Percentiles rank a stretch among this genome's conserved stretches.
Evolutionary conservation across 1,139 yeast species (phyloP).

Genomic region (Candida sanyaensis): DNA sequence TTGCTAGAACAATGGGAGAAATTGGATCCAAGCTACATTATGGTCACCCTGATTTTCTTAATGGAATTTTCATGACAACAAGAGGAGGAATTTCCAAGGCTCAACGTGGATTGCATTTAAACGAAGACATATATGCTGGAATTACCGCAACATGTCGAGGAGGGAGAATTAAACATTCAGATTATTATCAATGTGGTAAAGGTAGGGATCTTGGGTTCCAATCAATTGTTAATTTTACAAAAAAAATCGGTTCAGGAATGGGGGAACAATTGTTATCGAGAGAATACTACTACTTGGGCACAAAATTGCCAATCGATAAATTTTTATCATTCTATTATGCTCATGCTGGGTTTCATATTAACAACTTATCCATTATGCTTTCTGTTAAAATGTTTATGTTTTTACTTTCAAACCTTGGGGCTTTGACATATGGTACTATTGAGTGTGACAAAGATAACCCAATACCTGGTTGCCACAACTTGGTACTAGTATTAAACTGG

Average conservation of each 20-base stretch:
- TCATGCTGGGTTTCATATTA: slow-evolving; percentile 88
- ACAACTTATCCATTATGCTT: slow-evolving; percentile 74
- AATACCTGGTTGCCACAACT: slow-evolving; percentile 76
- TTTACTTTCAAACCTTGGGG: slow-evolving; percentile 66
- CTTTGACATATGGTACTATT: slow-evolving; percentile 61
- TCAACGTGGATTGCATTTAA: slow-evolving; percentile 80
- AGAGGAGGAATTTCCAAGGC: slow-evolving; percentile 92
- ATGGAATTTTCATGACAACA: slow-evolving; percentile 84
- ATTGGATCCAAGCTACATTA: slow-evolving; percentile 88
- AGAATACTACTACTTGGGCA: slow-evolving; percentile 81
- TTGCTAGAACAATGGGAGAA: slow-evolving; percentile 82
- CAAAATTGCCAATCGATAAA: slow-evolving; percentile 75
- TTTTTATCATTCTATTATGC: slow-evolving; percentile 87
- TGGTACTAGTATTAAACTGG: slow-evolving; percentile 79
- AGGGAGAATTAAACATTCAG: slow-evolving; percentile 85
- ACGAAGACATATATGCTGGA: slow-evolving; percentile 92
- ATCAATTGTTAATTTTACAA: slow-evolving; percentile 79
- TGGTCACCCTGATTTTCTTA: slow-evolving; percentile 90
- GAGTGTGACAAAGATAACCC: slow-evolving; percentile 53
- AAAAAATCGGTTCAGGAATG: slow-evolving; percentile 94
- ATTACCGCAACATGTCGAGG: slow-evolving; percentile 82
- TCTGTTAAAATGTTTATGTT: slow-evolving; percentile 74
- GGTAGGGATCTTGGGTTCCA: slow-evolving; percentile 89
- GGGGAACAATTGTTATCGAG: slow-evolving; percentile 87
- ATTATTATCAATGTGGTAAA: slow-evolving; percentile 87